Evolutionary conservation across 306 rosid genomes (phyloP).

Genomic region (Rosa multiflora): DNA sequence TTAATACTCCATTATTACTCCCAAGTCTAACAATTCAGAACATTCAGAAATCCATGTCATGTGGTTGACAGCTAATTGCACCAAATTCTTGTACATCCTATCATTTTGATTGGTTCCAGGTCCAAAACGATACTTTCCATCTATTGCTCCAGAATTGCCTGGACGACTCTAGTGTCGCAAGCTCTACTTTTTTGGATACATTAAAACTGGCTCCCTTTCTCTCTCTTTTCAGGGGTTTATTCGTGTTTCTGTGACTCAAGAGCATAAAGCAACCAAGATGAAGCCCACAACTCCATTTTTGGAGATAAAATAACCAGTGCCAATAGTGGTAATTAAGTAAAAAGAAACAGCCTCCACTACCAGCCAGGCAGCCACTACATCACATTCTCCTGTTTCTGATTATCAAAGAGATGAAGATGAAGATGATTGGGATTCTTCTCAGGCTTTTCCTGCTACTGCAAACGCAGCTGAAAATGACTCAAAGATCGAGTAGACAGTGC

Average conservation of each 20-base stretch:
- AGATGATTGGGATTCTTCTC: constrained; percentile 94
- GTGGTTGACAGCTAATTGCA: neutral
- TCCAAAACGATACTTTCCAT: neutral
- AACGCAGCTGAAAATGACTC: constrained; percentile 48
- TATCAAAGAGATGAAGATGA: constrained; percentile 45
- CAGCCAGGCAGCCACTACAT: constrained; percentile 27
- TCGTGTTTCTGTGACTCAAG: constrained; percentile 87
- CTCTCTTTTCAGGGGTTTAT: constrained; percentile 57
- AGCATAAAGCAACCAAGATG: constrained; percentile 41
- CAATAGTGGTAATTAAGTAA: constrained; percentile 30
- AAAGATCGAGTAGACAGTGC: constrained; percentile 25
- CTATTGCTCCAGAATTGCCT: neutral
- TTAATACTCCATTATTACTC: neutral
- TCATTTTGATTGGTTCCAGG: neutral
- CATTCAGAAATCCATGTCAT: neutral
- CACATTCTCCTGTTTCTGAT: constrained; percentile 25
- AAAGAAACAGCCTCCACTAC: constrained; percentile 35
- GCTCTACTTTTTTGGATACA: neutral
- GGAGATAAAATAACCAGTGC: constrained; percentile 64
- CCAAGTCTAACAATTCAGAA: neutral
- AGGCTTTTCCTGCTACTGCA: constrained; percentile 74
- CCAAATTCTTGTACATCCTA: neutral
- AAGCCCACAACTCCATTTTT: constrained; percentile 52
- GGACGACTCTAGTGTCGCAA: neutral
- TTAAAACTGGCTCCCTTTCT: neutral